These are phyloP conservation scores for Elymus sibiricus DNA, from an alignment of 176 grass and related monocot genomes.

Conservation along the genomic window DNA sequence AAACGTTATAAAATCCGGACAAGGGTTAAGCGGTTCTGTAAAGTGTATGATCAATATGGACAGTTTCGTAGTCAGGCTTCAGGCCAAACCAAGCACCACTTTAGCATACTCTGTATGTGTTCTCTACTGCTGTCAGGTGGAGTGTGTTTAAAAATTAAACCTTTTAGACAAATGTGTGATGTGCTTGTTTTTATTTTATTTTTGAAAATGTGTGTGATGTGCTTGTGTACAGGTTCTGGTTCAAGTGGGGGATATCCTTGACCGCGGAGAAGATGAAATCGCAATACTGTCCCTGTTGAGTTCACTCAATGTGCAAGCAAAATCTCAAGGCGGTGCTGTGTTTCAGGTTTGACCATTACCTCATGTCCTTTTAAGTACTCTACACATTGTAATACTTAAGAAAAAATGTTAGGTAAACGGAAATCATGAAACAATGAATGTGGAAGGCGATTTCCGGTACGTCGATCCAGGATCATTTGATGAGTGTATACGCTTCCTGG, in stretches of 20 bases:
- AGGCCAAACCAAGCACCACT: not conserved
- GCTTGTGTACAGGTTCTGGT: conserved; percentile 57
- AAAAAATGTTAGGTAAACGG: conserved; percentile 55
- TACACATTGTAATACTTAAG: not conserved
- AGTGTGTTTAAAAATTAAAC: not conserved
- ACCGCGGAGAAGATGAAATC: conserved; percentile 86
- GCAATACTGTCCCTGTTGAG: conserved; percentile 84
- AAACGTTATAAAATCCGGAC: no score
- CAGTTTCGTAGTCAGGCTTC: no score
- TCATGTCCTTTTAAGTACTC: not conserved
- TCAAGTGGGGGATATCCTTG: conserved; percentile 95
- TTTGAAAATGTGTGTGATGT: not conserved
- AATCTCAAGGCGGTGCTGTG: conserved; percentile 83
- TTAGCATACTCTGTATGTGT: not conserved
- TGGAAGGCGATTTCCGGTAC: conserved; percentile 87
- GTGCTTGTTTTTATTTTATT: not conserved
- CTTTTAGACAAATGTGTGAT: not conserved
- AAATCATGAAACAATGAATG: conserved; percentile 97
- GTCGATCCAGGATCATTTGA: conserved; percentile 65
- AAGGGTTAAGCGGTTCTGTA: no score
- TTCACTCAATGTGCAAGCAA: conserved; percentile 62
- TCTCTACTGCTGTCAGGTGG: not conserved
- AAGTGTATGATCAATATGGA: no score
- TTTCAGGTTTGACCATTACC: conserved; percentile 65
- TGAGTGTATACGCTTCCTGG: conserved; percentile 75